Conservation (phyloP, 164 flowering plant genomes). For the Buxus sempervirens region DNA sequence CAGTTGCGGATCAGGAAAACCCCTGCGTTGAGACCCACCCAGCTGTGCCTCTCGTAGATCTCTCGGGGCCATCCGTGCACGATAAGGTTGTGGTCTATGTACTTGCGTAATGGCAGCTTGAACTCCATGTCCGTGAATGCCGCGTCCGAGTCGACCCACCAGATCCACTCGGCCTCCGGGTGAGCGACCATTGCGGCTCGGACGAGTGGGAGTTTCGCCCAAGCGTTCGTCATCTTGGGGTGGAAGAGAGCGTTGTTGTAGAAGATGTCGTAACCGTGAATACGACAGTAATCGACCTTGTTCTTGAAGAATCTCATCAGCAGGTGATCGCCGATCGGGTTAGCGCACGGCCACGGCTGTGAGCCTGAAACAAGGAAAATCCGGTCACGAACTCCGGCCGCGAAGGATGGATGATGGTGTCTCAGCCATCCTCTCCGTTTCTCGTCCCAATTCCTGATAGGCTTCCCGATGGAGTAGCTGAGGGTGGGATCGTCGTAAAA, state of each 20-base stretch:
- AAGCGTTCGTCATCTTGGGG: constrained; percentile 61
- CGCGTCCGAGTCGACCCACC: constrained; percentile 99
- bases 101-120: constrained; percentile 63
- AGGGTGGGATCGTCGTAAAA: constrained; percentile 47
- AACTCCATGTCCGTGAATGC: constrained; percentile 92
- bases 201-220: constrained; percentile 84
- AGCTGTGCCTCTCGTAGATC: constrained; percentile 53
- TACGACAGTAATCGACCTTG: constrained; percentile 49
- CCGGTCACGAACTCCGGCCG: constrained; percentile 16
- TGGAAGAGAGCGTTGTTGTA: constrained; percentile 48
- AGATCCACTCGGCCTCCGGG: constrained; percentile 98
- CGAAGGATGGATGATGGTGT: constrained; percentile 35
- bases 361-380: constrained; percentile 30
- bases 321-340: constrained; percentile 47
- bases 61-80: constrained; percentile 75
- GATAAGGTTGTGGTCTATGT: constrained; percentile 56
- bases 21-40: constrained; percentile 88
- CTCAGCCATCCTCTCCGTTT: constrained; percentile 34
- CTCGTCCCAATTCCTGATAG: constrained; percentile 36
- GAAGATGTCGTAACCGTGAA: constrained; percentile 46
- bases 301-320: constrained; percentile 50
- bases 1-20: constrained; percentile 87
- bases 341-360: constrained; percentile 34
- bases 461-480: constrained; percentile 28
- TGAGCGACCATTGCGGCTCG: constrained; percentile 92